Evolutionary conservation across 345 rosid species (phyloP).

Genomic region (Sisymbrium altissimum): DNA sequence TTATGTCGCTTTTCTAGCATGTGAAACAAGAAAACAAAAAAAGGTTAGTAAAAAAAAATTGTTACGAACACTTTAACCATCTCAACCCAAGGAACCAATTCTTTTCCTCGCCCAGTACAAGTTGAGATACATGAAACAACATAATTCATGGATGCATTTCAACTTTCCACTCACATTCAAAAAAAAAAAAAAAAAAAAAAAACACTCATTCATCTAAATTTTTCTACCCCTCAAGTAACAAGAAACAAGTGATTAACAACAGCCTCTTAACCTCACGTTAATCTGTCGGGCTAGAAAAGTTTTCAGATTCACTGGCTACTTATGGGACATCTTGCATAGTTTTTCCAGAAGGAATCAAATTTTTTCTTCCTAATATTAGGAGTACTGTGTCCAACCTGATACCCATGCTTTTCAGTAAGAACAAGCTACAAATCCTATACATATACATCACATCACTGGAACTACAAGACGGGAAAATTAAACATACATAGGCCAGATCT

Average conservation of each 20-base stretch:
- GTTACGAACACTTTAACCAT: not conserved
- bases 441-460: not conserved
- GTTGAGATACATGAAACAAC: not conserved
- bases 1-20: conserved; percentile 29
- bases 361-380: not conserved
- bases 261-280: not conserved
- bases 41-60: not conserved
- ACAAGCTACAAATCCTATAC: conserved; percentile 10
- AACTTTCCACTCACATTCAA: not conserved
- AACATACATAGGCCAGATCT: too few relatives aligned
- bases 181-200: not conserved
- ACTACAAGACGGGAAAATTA: not conserved
- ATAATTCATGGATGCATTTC: not conserved
- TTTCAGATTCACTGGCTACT: conserved; percentile 2
- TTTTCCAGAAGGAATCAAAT: not conserved
- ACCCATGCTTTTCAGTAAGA: not conserved
- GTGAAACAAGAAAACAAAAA: conserved; percentile 8
- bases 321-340: conserved; percentile 3
- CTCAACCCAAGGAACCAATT: not conserved
- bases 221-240: conserved; percentile 3
- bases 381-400: not conserved
- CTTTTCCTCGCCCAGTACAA: not conserved
- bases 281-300: not conserved
- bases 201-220: not conserved
- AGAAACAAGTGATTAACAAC: not conserved